phyloP scores from a whole-genome alignment of 2,329 filamentous ascomycete species.

The Aspergillus amoenus region DNA sequence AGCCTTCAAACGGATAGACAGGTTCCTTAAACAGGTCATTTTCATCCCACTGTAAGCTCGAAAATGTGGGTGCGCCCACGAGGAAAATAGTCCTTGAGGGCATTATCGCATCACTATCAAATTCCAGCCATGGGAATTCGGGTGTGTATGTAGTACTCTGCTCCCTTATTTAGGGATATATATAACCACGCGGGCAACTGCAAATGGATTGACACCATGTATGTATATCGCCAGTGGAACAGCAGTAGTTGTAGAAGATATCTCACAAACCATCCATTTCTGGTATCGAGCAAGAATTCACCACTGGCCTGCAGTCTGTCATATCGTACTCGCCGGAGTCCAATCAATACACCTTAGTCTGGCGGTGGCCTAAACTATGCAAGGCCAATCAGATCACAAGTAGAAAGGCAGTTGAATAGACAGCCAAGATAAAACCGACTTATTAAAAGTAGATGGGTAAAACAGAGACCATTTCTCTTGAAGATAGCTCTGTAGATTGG shows the following conservation, averaged over 20 bases:
- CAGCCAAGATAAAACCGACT: background rate
- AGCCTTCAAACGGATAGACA: conserved; percentile 32
- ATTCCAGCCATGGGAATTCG: conserved; percentile 1
- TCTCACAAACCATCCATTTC: background rate
- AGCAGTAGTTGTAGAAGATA: background rate
- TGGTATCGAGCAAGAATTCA: conserved; percentile 1
- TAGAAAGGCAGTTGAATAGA: background rate
- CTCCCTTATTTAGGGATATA: background rate
- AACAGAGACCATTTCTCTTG: background rate
- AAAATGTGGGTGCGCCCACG: conserved; percentile 60
- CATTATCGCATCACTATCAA: conserved; percentile 22
- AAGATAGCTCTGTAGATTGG: background rate
- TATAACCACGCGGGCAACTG: background rate
- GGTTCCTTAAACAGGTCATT: conserved; percentile 51
- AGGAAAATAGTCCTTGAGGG: conserved; percentile 47
- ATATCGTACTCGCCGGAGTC: background rate
- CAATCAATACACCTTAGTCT: background rate
- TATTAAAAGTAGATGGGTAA: background rate
- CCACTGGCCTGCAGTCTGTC: background rate
- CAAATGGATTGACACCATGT: background rate
- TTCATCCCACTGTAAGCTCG: conserved; percentile 56
- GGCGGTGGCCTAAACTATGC: background rate
- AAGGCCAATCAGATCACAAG: background rate
- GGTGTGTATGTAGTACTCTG: background rate
- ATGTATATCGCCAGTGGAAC: background rate